Evolutionary conservation across 1,284 basidiomycete genomes (phyloP).

Genomic region (Crepidotus sp.): DNA sequence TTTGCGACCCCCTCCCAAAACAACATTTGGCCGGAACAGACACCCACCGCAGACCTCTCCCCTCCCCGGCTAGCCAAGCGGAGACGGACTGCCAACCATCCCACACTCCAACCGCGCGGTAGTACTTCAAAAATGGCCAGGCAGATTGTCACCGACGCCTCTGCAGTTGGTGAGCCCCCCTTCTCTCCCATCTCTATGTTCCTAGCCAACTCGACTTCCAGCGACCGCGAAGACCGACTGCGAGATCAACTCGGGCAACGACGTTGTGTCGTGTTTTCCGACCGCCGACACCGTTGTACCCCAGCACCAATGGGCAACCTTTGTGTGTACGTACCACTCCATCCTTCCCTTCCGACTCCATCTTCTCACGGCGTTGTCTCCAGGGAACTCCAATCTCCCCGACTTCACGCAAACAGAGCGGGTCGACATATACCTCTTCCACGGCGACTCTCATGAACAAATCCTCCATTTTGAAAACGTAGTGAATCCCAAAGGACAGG

Average conservation of each 20-base stretch:
- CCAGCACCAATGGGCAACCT: slow-evolving; percentile 62
- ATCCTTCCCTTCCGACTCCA: slow-evolving; percentile 10
- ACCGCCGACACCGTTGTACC: slow-evolving; percentile 38
- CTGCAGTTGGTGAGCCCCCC: slow-evolving; percentile 33
- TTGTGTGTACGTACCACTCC: slow-evolving; percentile 57
- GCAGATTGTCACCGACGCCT: slow-evolving; percentile 29
- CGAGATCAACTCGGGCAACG: slow-evolving; percentile 47
- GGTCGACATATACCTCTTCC: slow-evolving; percentile 53
- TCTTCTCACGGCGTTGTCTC: slow-evolving; percentile 8
- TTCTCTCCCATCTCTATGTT: neutral
- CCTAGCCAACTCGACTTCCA: slow-evolving; percentile 15
- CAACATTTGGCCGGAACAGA: slow-evolving; percentile 32
- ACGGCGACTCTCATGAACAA: slow-evolving; percentile 41
- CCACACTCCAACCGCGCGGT: slow-evolving; percentile 10
- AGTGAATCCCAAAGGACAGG: slow-evolving; percentile 42
- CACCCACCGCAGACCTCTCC: slow-evolving; percentile 23
- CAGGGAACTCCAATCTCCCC: slow-evolving; percentile 44
- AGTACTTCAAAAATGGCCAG: slow-evolving; percentile 17
- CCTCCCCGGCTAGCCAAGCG: slow-evolving; percentile 18
- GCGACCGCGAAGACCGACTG: slow-evolving; percentile 28
- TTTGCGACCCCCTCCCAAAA: slow-evolving; percentile 22
- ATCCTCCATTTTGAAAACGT: slow-evolving; percentile 36
- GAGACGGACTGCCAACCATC: slow-evolving; percentile 6
- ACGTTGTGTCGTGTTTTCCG: slow-evolving; percentile 66
- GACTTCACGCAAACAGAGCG: slow-evolving; percentile 35